Base-by-base conservation (phyloP, 2,329 filamentous ascomycete genomes). In the Aureobasidium pullulans region DNA sequence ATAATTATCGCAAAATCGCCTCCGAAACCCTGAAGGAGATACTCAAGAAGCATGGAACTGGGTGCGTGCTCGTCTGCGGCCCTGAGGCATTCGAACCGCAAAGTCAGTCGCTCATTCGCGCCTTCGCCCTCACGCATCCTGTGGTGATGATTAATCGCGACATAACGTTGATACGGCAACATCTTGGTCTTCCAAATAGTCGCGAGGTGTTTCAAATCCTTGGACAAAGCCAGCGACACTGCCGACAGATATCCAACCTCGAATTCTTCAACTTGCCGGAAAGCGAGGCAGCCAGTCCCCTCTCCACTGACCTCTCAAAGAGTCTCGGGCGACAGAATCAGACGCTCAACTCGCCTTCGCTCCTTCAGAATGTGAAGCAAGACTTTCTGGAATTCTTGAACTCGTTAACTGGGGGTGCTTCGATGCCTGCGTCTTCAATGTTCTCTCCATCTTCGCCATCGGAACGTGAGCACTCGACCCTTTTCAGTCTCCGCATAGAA, bases 241-340 rank as follows among this genome's bases (percentile, higher is more conserved):
- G 88, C 64, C 78, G 85, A 50, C 78, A 78, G 1, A 89, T 85
- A 67, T 86, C 85, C 10, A 90, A 89, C 64, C 81, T 87, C 62
- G 88, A 91, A 67, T 92, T 90, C 69, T 90, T 85, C 75, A 90
- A 90, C 65, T 75, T 88, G 15, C 85, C 85, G 1, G 86, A 89
- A 32, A 57, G 8, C 31, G 61, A 56, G 34, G 44, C 56, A 6
- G 23, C 13, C 11, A 19, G 4, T 34, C 39, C 37, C 5, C 39
- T 54, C 4, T 42, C 50, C 23, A 37, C 23, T 5, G 50, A 54
- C 15, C 13, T 54, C 11, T 54, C 37, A 3, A 37, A 16, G 7
- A 54, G 19, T 3, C 16, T 54, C 4, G 34, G 39, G 6, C 37
- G 50, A 9, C 36, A 16, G 13, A 34, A 6, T 1, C 37, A 43